Evolutionary conservation across 1,284 basidiomycete species (phyloP).

Genomic region (Pulveroboletus sp.): DNA sequence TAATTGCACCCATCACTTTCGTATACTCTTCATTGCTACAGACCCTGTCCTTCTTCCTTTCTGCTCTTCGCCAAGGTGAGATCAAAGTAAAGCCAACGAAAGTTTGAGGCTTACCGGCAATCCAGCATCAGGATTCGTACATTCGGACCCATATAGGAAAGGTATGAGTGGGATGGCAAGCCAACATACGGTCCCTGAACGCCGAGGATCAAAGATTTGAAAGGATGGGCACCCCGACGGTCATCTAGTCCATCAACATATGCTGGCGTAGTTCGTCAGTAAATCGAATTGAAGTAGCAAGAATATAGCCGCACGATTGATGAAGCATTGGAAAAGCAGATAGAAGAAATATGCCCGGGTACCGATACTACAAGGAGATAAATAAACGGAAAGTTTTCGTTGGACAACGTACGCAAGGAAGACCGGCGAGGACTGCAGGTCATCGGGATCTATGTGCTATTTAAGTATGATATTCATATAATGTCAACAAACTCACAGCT

Average conservation of each 20-base stretch:
- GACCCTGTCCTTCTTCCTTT: constrained; percentile 79
- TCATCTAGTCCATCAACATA: constrained; percentile 74
- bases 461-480: constrained; percentile 3
- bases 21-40: constrained; percentile 74
- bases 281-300: background rate
- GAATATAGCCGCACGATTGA: constrained; percentile 62
- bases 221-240: constrained; percentile 56
- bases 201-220: constrained; percentile 77
- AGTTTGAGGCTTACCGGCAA: constrained; percentile 59
- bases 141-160: constrained; percentile 73
- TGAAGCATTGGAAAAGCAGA: constrained; percentile 90
- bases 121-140: constrained; percentile 78
- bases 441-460: constrained; percentile 67
- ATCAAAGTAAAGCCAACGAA: background rate
- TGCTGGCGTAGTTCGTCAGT: constrained; percentile 43
- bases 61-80: constrained; percentile 58
- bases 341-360: constrained; percentile 88
- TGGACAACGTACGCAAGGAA: constrained; percentile 63
- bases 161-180: constrained; percentile 79
- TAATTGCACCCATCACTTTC: constrained; percentile 66
- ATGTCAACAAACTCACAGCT: constrained; percentile 60
- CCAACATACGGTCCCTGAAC: constrained; percentile 74
- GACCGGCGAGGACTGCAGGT: constrained; percentile 76
- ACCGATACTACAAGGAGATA: constrained; percentile 57
- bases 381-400: background rate